Conservation (phyloP, 164 flowering plant genomes). For the Euptelea pleiosperma region DNA sequence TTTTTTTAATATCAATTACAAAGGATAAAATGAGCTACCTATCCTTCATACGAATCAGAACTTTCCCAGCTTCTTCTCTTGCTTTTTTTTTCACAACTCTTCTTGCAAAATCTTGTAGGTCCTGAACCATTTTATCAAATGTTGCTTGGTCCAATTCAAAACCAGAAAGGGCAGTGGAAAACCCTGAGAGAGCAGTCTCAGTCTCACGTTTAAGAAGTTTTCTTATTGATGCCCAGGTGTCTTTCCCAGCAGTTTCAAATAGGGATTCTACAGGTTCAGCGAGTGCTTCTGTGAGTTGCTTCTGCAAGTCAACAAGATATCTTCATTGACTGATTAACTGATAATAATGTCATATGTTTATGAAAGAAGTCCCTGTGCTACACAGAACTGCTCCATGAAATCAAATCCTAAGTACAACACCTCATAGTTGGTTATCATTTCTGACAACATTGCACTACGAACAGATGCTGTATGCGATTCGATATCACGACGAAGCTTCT, state of each 20-base stretch:
- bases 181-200: slow-evolving; percentile 42
- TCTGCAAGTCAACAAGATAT: slow-evolving; percentile 28
- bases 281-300: slow-evolving; percentile 44
- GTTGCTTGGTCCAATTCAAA: slow-evolving; percentile 57
- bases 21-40: slow-evolving; percentile 32
- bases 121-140: slow-evolving; percentile 38
- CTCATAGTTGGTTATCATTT: slow-evolving; percentile 43
- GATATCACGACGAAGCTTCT: slow-evolving; percentile 66
- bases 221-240: slow-evolving; percentile 69
- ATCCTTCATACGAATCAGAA: slow-evolving; percentile 73
- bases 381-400: not conserved
- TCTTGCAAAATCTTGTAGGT: slow-evolving; percentile 43
- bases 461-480: slow-evolving; percentile 53
- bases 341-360: too few relatives aligned
- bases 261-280: slow-evolving; percentile 51
- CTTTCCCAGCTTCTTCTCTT: slow-evolving; percentile 75
- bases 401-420: slow-evolving; percentile 24
- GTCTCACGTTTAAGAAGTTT: slow-evolving; percentile 61
- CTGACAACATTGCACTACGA: slow-evolving; percentile 46
- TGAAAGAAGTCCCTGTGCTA: not conserved
- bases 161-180: slow-evolving; percentile 39
- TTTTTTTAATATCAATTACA: too few relatives aligned
- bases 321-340: not conserved
- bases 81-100: slow-evolving; percentile 61
- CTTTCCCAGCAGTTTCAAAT: slow-evolving; percentile 47